Evolutionary conservation across 805 yeast genomes (phyloP), one percentile per base, ranked within the genome.

Genomic region (Metschnikowia anglica): DNA sequence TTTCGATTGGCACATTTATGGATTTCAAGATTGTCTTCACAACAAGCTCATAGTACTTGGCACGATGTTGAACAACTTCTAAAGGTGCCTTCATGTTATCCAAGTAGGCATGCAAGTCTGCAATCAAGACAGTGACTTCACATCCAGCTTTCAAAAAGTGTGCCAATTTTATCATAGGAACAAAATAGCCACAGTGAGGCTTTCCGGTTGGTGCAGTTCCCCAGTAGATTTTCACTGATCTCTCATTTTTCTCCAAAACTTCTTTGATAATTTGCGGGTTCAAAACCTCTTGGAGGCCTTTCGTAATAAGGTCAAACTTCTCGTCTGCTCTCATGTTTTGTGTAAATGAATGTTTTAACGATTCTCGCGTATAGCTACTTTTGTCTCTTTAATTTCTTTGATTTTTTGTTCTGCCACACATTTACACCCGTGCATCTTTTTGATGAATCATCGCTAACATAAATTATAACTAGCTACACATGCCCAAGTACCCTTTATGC

Each of bases 161-260:
- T 2, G 98, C 98, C 55, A 93, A 69, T 66, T 93, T 91, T 48
- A 95, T 85, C 98, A 93, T 91, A 40, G 98, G 93, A 28, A 93
- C 99, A 61, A 93, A 88, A 76, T 93, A 93, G 39, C 98, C 99
- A 72, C 97, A 90, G 70, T 93, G 99, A 34, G 98, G 97, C 68
- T 80, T 87, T 40, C 99, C 99, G 4, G 99, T 93, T 47, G 99
- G 98, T 6, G 99, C 99, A 16, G 98, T 90, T 54, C 99, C 99
- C 98, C 97, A 93, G 80, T 93, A 93, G 59, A 93, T 69, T 59
- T 81, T 85, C 53, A 95, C 66, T 11, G 93, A 87, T 56, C 95
- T 81, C 56, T 88, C 80, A 59, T 88, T 85, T 42, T 77, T 83
- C 61, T 86, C 93, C 48, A 90, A 72, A 25, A 88, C 80, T 60